A percentile compares a stretch with the other conserved stretches of the same genome.
These are phyloP conservation scores for Russula dissimulans DNA, from an alignment of 768 basidiomycete genomes.

Conservation along the genomic window DNA sequence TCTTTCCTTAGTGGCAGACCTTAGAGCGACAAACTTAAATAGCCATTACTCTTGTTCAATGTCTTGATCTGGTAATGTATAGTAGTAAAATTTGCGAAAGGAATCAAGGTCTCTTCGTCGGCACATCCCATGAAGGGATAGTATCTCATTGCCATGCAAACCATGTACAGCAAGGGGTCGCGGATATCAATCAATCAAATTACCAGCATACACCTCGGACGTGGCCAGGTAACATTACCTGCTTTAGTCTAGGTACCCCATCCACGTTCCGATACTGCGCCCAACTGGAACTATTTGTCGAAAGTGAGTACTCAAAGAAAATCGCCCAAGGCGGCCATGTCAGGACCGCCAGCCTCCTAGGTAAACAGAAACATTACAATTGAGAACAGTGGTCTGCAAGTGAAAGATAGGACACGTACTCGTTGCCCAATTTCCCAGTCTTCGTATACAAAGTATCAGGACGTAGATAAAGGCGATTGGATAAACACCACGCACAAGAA, in stretches of 20 bases:
- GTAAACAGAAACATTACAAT: slow-evolving; percentile 3
- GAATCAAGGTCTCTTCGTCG: neutral
- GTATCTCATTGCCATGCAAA: neutral
- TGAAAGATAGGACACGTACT: slow-evolving; percentile 24
- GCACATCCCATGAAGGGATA: neutral
- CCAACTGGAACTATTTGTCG: neutral
- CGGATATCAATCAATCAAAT: neutral
- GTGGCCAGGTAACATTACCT: neutral
- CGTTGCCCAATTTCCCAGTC: slow-evolving; percentile 95
- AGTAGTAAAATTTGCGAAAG: neutral
- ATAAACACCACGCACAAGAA: slow-evolving; percentile 34
- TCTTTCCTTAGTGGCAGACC: neutral
- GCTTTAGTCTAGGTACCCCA: neutral
- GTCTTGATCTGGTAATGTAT: neutral
- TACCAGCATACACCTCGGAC: neutral
- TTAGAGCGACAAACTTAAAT: too few species aligned
- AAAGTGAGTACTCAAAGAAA: slow-evolving; percentile 40
- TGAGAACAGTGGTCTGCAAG: neutral
- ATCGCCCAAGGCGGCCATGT: slow-evolving; percentile 74
- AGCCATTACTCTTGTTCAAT: too few species aligned
- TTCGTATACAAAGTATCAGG: slow-evolving; percentile 23
- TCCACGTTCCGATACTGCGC: neutral
- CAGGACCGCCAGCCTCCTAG: slow-evolving; percentile 70
- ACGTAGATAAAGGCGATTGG: neutral
- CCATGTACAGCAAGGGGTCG: neutral